Conservation (phyloP, 768 basidiomycete species). For the Lactarius quietus region DNA sequence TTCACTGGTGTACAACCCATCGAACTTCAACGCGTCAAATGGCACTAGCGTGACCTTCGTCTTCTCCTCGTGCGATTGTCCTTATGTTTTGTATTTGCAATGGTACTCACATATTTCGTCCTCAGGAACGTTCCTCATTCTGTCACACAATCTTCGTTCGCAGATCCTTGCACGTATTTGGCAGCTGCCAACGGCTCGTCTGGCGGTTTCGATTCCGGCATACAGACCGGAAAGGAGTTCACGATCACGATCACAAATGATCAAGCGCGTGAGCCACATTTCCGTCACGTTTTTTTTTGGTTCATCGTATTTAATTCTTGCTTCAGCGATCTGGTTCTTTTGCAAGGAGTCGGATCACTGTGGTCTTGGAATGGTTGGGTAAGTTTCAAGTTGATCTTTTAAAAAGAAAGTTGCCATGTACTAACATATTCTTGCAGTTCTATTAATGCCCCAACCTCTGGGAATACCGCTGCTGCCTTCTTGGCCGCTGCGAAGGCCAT, state of each 20-base stretch:
- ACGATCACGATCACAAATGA: no score
- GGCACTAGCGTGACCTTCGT: constrained; percentile 52
- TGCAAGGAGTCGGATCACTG: constrained; percentile 46
- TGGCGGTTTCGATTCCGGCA: constrained; percentile 53
- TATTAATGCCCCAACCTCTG: constrained; percentile 48
- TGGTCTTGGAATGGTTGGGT: constrained; percentile 49
- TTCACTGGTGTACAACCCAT: constrained; percentile 42
- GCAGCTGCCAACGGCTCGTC: constrained; percentile 34
- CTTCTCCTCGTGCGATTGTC: constrained; percentile 42
- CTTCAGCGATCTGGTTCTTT: no score
- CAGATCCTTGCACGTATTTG: constrained; percentile 38
- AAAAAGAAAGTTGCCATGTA: constrained; percentile 1
- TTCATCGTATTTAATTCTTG: no score
- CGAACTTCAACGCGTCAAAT: constrained; percentile 45
- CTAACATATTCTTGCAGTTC: no score
- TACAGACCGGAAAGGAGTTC: no score
- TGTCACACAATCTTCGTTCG: constrained; percentile 34
- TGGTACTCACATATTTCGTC: constrained; percentile 1
- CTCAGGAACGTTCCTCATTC: constrained; percentile 27
- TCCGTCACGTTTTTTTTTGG: no score
- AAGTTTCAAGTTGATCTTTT: constrained; percentile 12
- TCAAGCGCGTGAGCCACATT: no score
- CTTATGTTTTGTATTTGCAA: neutral
- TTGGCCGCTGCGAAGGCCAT: constrained; percentile 39
- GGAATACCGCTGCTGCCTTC: constrained; percentile 43